These are phyloP conservation scores for Colletotrichum sansevieriae DNA, from an alignment of 2,329 filamentous ascomycete genomes.

Conservation along the genomic window DNA sequence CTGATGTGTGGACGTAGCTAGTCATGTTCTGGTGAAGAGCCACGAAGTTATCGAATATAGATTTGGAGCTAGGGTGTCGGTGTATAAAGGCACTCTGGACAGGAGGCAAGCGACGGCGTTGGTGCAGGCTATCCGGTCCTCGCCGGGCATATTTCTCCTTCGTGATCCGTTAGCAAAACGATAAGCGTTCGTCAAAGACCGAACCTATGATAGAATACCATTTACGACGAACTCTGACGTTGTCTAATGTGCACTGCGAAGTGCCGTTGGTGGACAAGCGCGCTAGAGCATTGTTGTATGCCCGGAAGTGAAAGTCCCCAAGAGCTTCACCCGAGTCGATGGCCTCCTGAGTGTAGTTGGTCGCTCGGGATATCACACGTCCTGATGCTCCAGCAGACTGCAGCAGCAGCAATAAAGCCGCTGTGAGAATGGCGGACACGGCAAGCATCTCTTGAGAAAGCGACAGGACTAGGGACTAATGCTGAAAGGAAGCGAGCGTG, in stretches of 20 bases:
- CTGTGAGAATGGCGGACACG: not conserved
- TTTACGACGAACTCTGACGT: slow-evolving; percentile 11
- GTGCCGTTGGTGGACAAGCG: not conserved
- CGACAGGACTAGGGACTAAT: not conserved
- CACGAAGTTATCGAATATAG: slow-evolving; percentile 29
- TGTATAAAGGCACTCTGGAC: not conserved
- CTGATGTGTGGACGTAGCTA: not conserved
- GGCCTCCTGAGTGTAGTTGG: slow-evolving; percentile 14
- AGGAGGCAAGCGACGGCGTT: slow-evolving; percentile 22
- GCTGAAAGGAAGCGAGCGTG: not conserved
- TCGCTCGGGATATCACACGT: not conserved
- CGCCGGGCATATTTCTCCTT: slow-evolving; percentile 24
- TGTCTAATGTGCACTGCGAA: slow-evolving; percentile 17
- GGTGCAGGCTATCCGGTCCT: slow-evolving; percentile 26
- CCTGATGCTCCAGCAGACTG: not conserved
- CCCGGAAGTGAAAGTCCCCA: not conserved
- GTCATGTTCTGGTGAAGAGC: slow-evolving; percentile 27
- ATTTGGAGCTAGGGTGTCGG: slow-evolving; percentile 10
- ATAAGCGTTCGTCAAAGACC: not conserved
- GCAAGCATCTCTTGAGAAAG: slow-evolving; percentile 1
- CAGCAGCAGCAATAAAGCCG: not conserved
- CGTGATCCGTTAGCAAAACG: not conserved
- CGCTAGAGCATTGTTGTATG: slow-evolving; percentile 9
- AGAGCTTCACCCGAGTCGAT: slow-evolving; percentile 19
- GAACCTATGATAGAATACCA: not conserved